phyloP scores from a whole-genome alignment of 2,329 filamentous ascomycete genomes.

The Fusarium udum region DNA sequence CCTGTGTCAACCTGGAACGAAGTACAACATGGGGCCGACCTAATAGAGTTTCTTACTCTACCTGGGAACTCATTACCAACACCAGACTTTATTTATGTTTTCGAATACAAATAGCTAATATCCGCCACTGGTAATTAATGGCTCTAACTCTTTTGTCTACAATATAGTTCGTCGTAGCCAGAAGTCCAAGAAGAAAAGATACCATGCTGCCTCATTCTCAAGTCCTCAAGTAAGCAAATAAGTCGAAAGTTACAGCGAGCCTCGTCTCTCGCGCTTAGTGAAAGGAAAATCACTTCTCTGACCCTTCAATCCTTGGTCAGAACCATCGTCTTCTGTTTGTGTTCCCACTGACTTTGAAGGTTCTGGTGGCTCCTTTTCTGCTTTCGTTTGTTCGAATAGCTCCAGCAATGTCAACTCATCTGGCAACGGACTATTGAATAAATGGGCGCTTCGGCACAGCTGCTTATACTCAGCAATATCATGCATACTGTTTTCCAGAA shows the following conservation, averaged over 20 bases:
- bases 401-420: constrained; percentile 29
- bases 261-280: constrained; percentile 21
- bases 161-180: constrained; percentile 19
- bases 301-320: background rate
- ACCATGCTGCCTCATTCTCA: background rate
- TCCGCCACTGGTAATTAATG: background rate
- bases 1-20: background rate
- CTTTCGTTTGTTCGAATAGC: constrained; percentile 30
- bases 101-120: background rate
- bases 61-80: background rate
- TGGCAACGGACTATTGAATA: constrained; percentile 25
- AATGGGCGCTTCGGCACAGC: constrained; percentile 17
- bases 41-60: background rate
- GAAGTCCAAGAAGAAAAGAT: constrained; percentile 5
- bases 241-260: constrained; percentile 26
- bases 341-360: background rate
- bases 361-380: background rate
- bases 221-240: background rate
- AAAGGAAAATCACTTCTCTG: background rate
- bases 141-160: constrained; percentile 13
- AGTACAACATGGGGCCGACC: background rate
- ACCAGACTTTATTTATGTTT: background rate
- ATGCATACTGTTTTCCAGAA: constrained; percentile 38
- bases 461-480: constrained; percentile 44
- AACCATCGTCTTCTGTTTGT: background rate